Base-by-base conservation (phyloP, 768 basidiomycete genomes). In the Ramaria sp. region DNA sequence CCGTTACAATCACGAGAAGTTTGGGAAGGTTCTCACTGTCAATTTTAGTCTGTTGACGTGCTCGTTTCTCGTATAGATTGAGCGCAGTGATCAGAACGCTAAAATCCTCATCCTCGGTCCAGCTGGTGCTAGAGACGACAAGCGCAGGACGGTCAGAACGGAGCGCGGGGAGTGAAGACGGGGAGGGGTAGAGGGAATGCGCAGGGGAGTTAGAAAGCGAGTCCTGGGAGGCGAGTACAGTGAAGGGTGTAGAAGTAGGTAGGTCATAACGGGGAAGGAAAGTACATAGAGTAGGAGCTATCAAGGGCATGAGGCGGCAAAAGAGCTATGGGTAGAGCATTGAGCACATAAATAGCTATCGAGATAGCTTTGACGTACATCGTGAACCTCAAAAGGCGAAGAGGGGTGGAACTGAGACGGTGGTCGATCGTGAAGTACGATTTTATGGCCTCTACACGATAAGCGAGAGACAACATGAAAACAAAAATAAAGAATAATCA, bases 41-140 rank as follows among this genome's bases (percentile, higher is more conserved):
- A 34, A 9, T 8, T 34, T 55, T 13, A n/a, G 5, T 16, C 20
- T 32, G 48, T 41, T 66, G 63, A 22, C 63, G 60, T 16, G 82
- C 85, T 22, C 73, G 78, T 13, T 64, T 55, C 60, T 98, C 84
- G 64, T 96, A 98, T 15, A 69, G 39, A 13, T 69, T 65, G 37
- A 99, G 71, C 2, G 92, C 91, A 18, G 79, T 74, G 20, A 97
- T 67, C 16, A 99, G 78, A 50, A 96, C 78, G 8, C 77, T 70
- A 60, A 99, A 97, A 65, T 98, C 93, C 66, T 99, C 96, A 62
- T 99, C 96, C 5, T 90, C 81, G 0, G 96, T 98, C 95, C 95
- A 98, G 15, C 88, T 92, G 1, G 96, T 99, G 60, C 90, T 89
- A 22, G 88, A 91, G 25, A 99, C 82, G 16, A 97, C 60, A 1